A percentile compares a stretch with the other conserved stretches of the same genome.
Evolutionary conservation across 2,329 filamentous ascomycete genomes (phyloP).

Genomic region (Tolypocladium nubicola): DNA sequence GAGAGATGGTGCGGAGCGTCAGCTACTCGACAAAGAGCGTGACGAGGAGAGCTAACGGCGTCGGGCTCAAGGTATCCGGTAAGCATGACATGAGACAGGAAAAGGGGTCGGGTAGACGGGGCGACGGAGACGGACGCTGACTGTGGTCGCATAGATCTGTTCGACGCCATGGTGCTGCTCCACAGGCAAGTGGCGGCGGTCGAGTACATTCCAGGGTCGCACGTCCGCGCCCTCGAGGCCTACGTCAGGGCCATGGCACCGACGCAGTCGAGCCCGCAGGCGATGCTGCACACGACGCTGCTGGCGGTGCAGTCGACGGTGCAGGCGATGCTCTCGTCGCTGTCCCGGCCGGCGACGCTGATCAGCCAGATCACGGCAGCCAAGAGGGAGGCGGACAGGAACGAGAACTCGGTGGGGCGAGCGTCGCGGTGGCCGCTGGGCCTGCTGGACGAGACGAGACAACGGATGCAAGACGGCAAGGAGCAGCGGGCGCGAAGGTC

Average conservation of each 20-base stretch:
- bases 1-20: conserved; percentile 78
- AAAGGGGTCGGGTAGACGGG: neutral
- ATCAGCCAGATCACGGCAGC: conserved; percentile 66
- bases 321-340: conserved; percentile 66
- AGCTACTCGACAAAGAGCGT: conserved; percentile 76
- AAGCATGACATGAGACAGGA: conserved; percentile 13
- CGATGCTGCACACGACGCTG: conserved; percentile 64
- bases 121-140: neutral
- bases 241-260: conserved; percentile 58
- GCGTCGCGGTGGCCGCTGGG: conserved; percentile 71
- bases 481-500: conserved; percentile 67
- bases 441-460: conserved; percentile 77
- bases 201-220: conserved; percentile 55
- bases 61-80: conserved; percentile 56
- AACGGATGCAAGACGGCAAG: conserved; percentile 72
- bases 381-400: conserved; percentile 68
- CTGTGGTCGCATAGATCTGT: conserved; percentile 43
- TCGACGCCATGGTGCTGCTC: conserved; percentile 50
- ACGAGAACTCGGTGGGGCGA: conserved; percentile 62
- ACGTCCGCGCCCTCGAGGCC: conserved; percentile 60
- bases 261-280: conserved; percentile 62
- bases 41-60: conserved; percentile 65
- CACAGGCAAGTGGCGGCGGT: conserved; percentile 42
- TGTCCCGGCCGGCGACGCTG: conserved; percentile 68
- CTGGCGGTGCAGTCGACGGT: conserved; percentile 77